Evolutionary conservation across 805 yeast genomes (phyloP).

Genomic region (Pichia membranifaciens): DNA sequence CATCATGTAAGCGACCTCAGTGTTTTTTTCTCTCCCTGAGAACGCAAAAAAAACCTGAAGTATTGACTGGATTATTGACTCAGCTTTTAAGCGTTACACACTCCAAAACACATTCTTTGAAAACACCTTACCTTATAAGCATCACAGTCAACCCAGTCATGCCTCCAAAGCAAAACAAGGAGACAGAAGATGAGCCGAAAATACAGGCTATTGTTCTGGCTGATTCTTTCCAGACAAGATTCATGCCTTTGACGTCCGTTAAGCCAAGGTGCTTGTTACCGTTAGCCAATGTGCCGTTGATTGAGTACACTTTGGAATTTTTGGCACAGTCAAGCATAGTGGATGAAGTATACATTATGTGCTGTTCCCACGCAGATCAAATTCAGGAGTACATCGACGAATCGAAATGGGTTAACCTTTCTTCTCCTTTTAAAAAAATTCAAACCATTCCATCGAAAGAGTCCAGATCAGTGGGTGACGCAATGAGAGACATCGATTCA

Average conservation of each 20-base stretch:
- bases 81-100: no score
- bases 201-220: constrained; percentile 92
- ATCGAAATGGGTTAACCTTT: constrained; percentile 61
- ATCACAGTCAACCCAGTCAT: constrained; percentile 7
- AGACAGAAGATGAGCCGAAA: constrained; percentile 53
- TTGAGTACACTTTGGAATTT: constrained; percentile 93
- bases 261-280: constrained; percentile 90
- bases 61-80: no score
- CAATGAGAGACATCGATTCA: constrained; percentile 91
- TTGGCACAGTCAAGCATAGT: constrained; percentile 80
- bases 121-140: no score
- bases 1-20: no score
- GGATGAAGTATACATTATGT: constrained; percentile 82
- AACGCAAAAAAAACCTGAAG: no score
- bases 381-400: constrained; percentile 73
- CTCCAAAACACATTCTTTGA: no score
- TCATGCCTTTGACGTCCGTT: constrained; percentile 83
- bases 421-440: constrained; percentile 75
- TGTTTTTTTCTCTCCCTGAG: no score
- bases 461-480: constrained; percentile 91
- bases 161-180: constrained; percentile 23
- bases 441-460: constrained; percentile 79
- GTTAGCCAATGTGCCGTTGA: constrained; percentile 85
- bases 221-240: constrained; percentile 87
- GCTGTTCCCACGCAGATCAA: constrained; percentile 87